Conservation (phyloP, 176 grass and related monocot genomes). For the Phoenix dactylifera region DNA sequence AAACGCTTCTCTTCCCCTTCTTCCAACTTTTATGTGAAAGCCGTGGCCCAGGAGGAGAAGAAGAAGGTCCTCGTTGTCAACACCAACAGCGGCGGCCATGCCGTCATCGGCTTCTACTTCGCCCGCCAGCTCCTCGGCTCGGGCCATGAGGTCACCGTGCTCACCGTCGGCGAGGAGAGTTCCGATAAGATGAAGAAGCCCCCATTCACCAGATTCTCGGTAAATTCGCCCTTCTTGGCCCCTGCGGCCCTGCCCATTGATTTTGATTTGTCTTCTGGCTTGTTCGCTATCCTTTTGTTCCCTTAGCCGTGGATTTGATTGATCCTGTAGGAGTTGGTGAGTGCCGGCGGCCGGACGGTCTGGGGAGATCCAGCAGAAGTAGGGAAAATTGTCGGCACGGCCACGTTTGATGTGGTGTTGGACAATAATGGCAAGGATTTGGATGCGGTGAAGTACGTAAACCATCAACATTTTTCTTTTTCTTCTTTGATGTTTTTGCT, state of each 20-base stretch:
- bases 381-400: constrained; percentile 31
- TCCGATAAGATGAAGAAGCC: constrained; percentile 98
- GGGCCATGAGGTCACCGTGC: constrained; percentile 68
- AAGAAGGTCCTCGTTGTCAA: constrained; percentile 81
- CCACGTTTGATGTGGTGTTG: constrained; percentile 62
- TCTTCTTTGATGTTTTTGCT: not conserved
- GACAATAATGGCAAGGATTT: constrained; percentile 98
- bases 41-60: constrained; percentile 28
- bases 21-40: constrained; percentile 2
- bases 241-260: too few species aligned
- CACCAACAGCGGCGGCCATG: constrained; percentile 65
- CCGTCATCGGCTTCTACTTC: constrained; percentile 88
- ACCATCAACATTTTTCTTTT: not conserved
- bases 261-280: too few species aligned
- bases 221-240: constrained; percentile 4
- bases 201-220: constrained; percentile 78
- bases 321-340: constrained; percentile 49
- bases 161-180: constrained; percentile 74
- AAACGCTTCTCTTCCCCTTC: constrained; percentile 6
- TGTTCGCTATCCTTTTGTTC: too few species aligned
- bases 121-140: constrained; percentile 56
- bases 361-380: constrained; percentile 62
- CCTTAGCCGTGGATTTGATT: too few species aligned
- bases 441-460: constrained; percentile 68
- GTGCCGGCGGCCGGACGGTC: constrained; percentile 55